Conservation (phyloP, 192 early-diverging fungal species). For the Podila minutissima region DNA sequence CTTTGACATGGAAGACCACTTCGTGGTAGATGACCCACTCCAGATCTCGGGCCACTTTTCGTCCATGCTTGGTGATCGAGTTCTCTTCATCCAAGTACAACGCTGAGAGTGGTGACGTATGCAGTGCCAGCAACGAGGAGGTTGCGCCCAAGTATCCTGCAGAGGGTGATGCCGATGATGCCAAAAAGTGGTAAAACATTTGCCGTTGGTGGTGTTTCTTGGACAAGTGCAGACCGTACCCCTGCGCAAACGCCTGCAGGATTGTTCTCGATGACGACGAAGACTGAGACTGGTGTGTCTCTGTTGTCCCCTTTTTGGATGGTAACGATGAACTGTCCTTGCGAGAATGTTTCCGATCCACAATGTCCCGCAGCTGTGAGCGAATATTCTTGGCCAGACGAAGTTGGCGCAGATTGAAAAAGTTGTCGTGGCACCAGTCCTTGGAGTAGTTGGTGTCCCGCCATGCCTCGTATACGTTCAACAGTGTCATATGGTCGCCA, state of each 20-base stretch:
- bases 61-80: conserved; percentile 48
- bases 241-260: conserved; percentile 84
- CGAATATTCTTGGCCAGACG: conserved; percentile 85
- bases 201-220: conserved; percentile 83
- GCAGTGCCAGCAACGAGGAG: conserved; percentile 90
- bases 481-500: conserved; percentile 92
- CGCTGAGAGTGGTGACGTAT: conserved; percentile 90
- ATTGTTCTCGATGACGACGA: conserved; percentile 64
- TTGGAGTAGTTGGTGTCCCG: conserved; percentile 67
- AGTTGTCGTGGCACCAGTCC: conserved; percentile 95
- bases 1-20: conserved; percentile 92
- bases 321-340: not conserved
- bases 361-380: conserved; percentile 88
- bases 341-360: conserved; percentile 75
- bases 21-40: conserved; percentile 97
- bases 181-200: conserved; percentile 65
- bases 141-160: conserved; percentile 63
- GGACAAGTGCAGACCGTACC: conserved; percentile 93
- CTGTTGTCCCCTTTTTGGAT: conserved; percentile 7
- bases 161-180: conserved; percentile 49
- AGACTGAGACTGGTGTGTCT: conserved; percentile 9
- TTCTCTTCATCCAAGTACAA: conserved; percentile 79
- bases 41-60: conserved; percentile 59
- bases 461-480: conserved; percentile 88
- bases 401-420: conserved; percentile 83